Base-by-base conservation (phyloP, 768 basidiomycete species). In the Lentinus tigrinus region DNA sequence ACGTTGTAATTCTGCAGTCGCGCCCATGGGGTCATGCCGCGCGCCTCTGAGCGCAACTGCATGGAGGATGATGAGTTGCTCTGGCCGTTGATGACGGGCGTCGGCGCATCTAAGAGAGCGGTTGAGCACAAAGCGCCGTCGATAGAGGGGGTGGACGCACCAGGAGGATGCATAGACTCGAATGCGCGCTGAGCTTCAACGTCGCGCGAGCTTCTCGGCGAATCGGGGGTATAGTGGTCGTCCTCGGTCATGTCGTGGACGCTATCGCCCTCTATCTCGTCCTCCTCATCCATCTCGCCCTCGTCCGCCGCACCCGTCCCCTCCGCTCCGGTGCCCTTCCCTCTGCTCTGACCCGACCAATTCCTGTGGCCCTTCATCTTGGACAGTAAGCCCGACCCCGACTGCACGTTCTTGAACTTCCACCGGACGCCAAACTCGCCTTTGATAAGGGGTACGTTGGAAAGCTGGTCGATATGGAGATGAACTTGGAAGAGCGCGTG, bases 401-500 rank as follows among this genome's bases (percentile, higher is more conserved):
- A 70, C 37, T 73, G 74, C 31, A 77, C 78, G 61, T 84, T 78
- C 75, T 84, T 88, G 72, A 91, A 82, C 70, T 83, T 86, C 88
- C 90, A 91, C 21, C 78, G 75, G 5, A 87, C 80, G 19, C 77
- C 83, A 66, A 91, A 90, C 66, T 88, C 81, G 61, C 89, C 89
- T 40, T 76, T 74, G 34, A 90, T 82, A 56, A 90, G 81, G 0
- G 90, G 90, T 0, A 92, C 85, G 62, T 83, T 87, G 19, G 81
- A 77, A 21, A 92, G 78, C 63, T 89, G 82, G 72, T 90, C 86
- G 38, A 91, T 76, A 19, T 76, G 74, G 40, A 91, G 66, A 11
- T 76, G 75, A 27, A 84, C 81, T 53, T 82, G 80, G 72, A 92
- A 91, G 50, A 81, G 78, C 3, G 88, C 82, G 65, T 90, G 86